phyloP scores from a whole-genome alignment of 1,284 basidiomycete genomes.

The Leccinum pseudoinsigne region DNA sequence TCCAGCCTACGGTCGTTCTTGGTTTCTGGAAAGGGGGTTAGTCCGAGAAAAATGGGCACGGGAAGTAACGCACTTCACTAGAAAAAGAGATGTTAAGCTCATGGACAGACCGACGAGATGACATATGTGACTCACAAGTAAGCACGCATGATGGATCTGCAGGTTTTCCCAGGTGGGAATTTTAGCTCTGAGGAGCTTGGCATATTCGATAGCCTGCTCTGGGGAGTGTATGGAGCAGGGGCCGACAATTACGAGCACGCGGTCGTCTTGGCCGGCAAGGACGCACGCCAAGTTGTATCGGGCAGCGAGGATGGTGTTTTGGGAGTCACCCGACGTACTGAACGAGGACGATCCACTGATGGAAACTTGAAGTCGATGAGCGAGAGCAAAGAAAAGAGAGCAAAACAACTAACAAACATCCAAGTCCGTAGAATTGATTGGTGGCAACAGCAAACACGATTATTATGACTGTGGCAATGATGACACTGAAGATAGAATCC shows the following conservation, averaged over 20 bases:
- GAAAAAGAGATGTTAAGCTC: conserved; percentile 1
- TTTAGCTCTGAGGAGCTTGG: conserved; percentile 70
- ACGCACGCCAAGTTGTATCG: conserved; percentile 78
- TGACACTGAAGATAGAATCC: conserved; percentile 61
- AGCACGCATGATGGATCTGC: conserved; percentile 90
- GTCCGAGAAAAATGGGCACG: neutral
- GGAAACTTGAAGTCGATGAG: neutral
- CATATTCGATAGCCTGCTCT: conserved; percentile 91
- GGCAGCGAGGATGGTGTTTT: conserved; percentile 75
- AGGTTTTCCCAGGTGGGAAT: conserved; percentile 75
- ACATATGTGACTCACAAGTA: conserved; percentile 75
- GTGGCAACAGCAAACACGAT: conserved; percentile 59
- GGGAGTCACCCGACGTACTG: conserved; percentile 63
- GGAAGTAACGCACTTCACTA: conserved; percentile 47
- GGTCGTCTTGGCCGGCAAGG: conserved; percentile 81
- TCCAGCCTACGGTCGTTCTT: conserved; percentile 87
- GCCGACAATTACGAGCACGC: conserved; percentile 88
- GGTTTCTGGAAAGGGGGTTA: conserved; percentile 59
- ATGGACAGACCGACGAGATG: neutral
- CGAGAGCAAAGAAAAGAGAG: neutral
- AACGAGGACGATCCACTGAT: conserved; percentile 68
- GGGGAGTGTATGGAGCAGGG: conserved; percentile 96
- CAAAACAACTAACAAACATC: conserved; percentile 54
- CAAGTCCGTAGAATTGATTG: conserved; percentile 71
- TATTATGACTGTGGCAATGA: conserved; percentile 60